Percentiles rank a stretch among this genome's conserved stretches.
Conservation (phyloP, 1,284 basidiomycete species). For the Anthracocystis walkeri region DNA sequence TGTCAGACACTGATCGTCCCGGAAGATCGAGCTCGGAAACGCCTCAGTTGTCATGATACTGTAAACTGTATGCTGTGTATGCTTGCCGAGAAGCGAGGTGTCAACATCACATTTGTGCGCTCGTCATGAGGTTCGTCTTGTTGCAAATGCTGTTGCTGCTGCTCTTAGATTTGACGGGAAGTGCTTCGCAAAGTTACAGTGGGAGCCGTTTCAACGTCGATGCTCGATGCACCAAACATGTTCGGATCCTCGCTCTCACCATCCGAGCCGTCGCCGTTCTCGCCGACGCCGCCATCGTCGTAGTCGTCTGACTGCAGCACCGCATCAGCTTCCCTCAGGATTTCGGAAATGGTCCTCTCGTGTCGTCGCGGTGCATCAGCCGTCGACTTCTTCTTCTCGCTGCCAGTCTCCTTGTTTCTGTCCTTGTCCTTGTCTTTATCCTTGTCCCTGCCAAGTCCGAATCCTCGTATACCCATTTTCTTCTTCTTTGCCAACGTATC, state of each 20-base stretch:
- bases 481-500: conserved; percentile 31
- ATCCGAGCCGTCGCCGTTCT: conserved; percentile 5
- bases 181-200: conserved; percentile 10
- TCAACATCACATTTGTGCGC: neutral
- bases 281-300: neutral
- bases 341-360: conserved; percentile 55
- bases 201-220: conserved; percentile 15
- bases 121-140: neutral
- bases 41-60: neutral
- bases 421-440: conserved; percentile 25
- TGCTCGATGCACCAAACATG: conserved; percentile 41
- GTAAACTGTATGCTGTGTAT: conserved; percentile 4
- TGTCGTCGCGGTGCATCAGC: conserved; percentile 19
- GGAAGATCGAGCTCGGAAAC: conserved; percentile 9
- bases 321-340: conserved; percentile 52
- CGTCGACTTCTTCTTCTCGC: neutral
- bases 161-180: conserved; percentile 6
- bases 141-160: neutral
- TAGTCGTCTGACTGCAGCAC: conserved; percentile 42
- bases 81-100: neutral
- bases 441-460: conserved; percentile 36
- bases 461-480: conserved; percentile 30
- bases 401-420: conserved; percentile 5
- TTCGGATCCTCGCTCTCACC: conserved; percentile 15
- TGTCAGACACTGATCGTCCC: conserved; percentile 11